Conservation (phyloP, 2,329 filamentous ascomycete genomes). For the Geoglossum cookeanum region DNA sequence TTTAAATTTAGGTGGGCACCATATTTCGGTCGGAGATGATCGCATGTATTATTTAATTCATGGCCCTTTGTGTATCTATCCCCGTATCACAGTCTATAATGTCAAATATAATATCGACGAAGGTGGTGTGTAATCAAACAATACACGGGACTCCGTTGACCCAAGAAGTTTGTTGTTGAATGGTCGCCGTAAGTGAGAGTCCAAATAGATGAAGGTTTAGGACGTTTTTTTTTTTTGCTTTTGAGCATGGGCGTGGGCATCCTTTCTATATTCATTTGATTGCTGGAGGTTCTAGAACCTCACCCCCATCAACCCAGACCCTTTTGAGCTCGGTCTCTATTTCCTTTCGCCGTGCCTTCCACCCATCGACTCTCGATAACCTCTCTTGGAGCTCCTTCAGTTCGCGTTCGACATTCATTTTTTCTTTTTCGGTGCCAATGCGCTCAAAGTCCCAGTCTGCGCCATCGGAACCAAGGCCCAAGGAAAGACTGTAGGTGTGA, state of each 20-base stretch:
- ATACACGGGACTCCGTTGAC: not conserved
- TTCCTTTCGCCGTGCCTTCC: slow-evolving; percentile 58
- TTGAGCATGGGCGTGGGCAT: not conserved
- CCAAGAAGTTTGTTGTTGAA: not conserved
- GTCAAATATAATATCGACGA: not conserved
- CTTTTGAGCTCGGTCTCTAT: slow-evolving; percentile 64
- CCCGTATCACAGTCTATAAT: not conserved
- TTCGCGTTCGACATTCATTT: slow-evolving; percentile 83
- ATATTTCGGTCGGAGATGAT: not conserved
- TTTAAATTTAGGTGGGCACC: not conserved
- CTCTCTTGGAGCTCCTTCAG: slow-evolving; percentile 65
- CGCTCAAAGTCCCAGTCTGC: slow-evolving; percentile 83
- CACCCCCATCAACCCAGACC: slow-evolving; percentile 30
- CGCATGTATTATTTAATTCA: no score
- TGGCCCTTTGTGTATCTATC: no score
- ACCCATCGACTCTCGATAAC: slow-evolving; percentile 62
- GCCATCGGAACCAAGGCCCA: slow-evolving; percentile 64
- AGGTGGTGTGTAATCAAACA: not conserved
- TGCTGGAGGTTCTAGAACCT: not conserved
- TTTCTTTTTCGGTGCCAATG: slow-evolving; percentile 85
- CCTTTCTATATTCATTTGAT: not conserved
- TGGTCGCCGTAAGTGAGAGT: not conserved
- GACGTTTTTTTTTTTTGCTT: not conserved
- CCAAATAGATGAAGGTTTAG: not conserved
- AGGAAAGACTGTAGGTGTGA: slow-evolving; percentile 74